Evolutionary conservation across 495 filamentous ascomycete genomes (phyloP).

Genomic region (Neurospora pannonica): DNA sequence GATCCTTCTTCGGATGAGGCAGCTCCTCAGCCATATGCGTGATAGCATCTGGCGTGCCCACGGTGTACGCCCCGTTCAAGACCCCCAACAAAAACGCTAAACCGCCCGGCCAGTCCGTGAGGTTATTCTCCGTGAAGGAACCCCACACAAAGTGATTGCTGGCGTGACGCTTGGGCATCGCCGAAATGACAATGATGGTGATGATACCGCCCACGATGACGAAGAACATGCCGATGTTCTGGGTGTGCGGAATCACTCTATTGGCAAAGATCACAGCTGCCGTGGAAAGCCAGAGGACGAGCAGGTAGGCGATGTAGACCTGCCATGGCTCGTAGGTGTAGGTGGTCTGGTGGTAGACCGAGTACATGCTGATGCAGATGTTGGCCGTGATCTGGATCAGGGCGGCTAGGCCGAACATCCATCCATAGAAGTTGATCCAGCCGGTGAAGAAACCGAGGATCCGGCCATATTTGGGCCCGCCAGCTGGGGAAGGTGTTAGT

Average conservation of each 20-base stretch:
- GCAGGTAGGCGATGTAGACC: conserved; percentile 60
- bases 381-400: conserved; percentile 60
- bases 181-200: conserved; percentile 63
- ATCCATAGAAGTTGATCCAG: conserved; percentile 74
- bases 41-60: conserved; percentile 66
- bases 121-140: conserved; percentile 47
- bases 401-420: conserved; percentile 56
- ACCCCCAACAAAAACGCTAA: conserved; percentile 75
- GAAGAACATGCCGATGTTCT: conserved; percentile 58
- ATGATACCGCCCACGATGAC: conserved; percentile 59
- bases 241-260: conserved; percentile 52
- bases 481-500: conserved; percentile 22
- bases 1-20: conserved; percentile 51
- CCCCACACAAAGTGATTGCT: conserved; percentile 51
- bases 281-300: conserved; percentile 58
- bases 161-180: conserved; percentile 61
- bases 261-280: conserved; percentile 61
- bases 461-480: conserved; percentile 58
- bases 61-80: conserved; percentile 76
- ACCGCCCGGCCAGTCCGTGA: conserved; percentile 60
- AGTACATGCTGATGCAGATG: conserved; percentile 63
- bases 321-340: conserved; percentile 61
- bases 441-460: conserved; percentile 69
- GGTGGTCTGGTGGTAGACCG: conserved; percentile 51
- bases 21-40: conserved; percentile 80